phyloP scores from a whole-genome alignment of 1,284 basidiomycete species.

The Ustilago tritici region DNA sequence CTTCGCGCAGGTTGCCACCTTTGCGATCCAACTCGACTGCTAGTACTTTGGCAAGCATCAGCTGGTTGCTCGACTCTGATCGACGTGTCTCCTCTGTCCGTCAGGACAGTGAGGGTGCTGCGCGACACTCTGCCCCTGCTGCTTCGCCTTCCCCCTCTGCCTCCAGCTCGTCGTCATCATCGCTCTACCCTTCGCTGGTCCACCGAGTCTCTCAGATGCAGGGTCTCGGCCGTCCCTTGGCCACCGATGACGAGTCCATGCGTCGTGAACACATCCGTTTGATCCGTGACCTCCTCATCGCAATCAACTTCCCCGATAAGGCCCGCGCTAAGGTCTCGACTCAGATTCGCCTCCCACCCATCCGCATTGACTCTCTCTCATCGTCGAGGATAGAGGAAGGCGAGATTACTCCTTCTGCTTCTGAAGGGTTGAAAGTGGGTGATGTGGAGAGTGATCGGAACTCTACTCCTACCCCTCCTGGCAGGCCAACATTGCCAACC shows the following conservation, averaged over 20 bases:
- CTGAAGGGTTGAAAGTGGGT: neutral
- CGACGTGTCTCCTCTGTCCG: conserved; percentile 18
- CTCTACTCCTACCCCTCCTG: conserved; percentile 41
- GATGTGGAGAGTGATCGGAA: conserved; percentile 32
- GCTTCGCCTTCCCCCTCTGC: conserved; percentile 14
- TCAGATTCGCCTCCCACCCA: conserved; percentile 34
- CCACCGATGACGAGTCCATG: conserved; percentile 23
- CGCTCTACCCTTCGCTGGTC: conserved; percentile 51
- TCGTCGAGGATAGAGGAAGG: conserved; percentile 22
- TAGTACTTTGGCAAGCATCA: conserved; percentile 38
- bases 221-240: conserved; percentile 38
- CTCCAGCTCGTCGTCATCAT: conserved; percentile 19
- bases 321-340: conserved; percentile 23
- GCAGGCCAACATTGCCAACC: conserved; percentile 51
- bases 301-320: conserved; percentile 59
- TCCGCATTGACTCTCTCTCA: conserved; percentile 20
- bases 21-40: conserved; percentile 33
- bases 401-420: conserved; percentile 31
- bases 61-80: conserved; percentile 39
- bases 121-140: conserved; percentile 33
- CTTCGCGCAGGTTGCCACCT: conserved; percentile 39
- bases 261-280: conserved; percentile 52
- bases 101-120: conserved; percentile 21
- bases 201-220: conserved; percentile 46
- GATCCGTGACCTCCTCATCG: conserved; percentile 55